Evolutionary conservation across 345 rosid genomes (phyloP), one percentile per base, ranked within the genome.

Genomic region (Rhodomyrtus tomentosa): DNA sequence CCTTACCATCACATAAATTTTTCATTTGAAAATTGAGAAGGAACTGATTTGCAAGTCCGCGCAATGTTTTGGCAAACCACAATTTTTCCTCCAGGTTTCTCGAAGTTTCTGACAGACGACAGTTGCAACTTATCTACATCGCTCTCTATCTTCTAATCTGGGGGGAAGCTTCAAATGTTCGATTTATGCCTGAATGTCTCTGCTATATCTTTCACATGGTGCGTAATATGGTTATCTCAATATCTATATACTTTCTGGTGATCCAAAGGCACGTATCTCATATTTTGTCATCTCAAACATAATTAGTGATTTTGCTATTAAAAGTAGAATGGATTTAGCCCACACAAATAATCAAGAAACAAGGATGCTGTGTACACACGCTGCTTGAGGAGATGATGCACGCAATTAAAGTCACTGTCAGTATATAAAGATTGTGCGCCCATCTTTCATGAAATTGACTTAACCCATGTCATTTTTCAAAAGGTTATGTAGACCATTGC

Each of bases 101-200:
- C 22, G 36, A 72, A 82, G 76, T 83, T 86, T 85, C 84, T 83
- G 83, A 95, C 80, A 82, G 82, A 86, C 94, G 92, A 87, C 98
- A 91, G 82, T 59, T 93, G 80, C 88, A 92, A 89, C 99, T 97
- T 87, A 82, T 97, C 84, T 97, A 96, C 86, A 92, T 95, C 81
- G 92, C 93, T 7, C 95, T 97, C 68, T 97, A 93, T 89, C 96
- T 95, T 89, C 99, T 97, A 84, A 94, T 97, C 85, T 97, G 99
- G 99, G 99, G 99, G 29, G 99, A 97, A 92, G 99, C 99, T 90
- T 97, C 99, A 88, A 97, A 97, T 89, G 89, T 96, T 81, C 94
- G 99, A 32, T 97, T 97, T 91, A 96, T 97, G 99, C 99, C 99
- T 36, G 99, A 97, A 89, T 97, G 99, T 91, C 87, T 97, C 83